Percentiles rank a stretch among this genome's conserved stretches.
Conservation (phyloP, 73 alveolate genomes). For the Breviolum minutum region DNA sequence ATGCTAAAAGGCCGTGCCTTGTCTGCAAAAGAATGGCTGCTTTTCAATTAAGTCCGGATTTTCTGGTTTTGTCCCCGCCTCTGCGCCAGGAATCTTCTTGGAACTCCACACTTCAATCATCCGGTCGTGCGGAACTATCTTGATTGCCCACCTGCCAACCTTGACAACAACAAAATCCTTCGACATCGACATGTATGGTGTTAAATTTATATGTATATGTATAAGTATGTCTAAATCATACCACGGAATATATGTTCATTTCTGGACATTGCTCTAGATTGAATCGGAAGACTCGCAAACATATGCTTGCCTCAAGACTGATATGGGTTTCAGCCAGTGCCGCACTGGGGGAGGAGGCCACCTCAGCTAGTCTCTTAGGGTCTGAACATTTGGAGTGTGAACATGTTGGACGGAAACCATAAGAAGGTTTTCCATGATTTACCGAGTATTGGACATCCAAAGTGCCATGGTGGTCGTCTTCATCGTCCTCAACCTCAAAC, state of each 20-base stretch:
- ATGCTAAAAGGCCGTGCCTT: slow-evolving; percentile 92
- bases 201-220: neutral
- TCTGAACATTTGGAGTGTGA: neutral
- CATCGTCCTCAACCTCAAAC: neutral
- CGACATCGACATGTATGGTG: neutral
- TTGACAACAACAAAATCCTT: neutral
- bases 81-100: slow-evolving; percentile 59
- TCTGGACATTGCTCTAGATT: neutral
- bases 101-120: slow-evolving; percentile 89
- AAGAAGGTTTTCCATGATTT: too few relatives aligned
- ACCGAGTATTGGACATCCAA: neutral
- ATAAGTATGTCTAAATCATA: neutral
- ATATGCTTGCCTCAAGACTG: slow-evolving; percentile 22
- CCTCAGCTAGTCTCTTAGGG: neutral
- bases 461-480: neutral
- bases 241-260: neutral
- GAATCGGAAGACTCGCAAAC: neutral
- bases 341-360: slow-evolving; percentile 44
- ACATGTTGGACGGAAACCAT: too few relatives aligned
- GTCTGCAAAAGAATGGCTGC: neutral
- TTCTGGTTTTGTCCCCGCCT: neutral
- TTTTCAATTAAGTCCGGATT: neutral
- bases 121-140: slow-evolving; percentile 59
- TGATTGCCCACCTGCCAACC: slow-evolving; percentile 87
- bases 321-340: slow-evolving; percentile 45